Conservation (phyloP, 164 flowering plant species). For the Macadamia tetraphylla region DNA sequence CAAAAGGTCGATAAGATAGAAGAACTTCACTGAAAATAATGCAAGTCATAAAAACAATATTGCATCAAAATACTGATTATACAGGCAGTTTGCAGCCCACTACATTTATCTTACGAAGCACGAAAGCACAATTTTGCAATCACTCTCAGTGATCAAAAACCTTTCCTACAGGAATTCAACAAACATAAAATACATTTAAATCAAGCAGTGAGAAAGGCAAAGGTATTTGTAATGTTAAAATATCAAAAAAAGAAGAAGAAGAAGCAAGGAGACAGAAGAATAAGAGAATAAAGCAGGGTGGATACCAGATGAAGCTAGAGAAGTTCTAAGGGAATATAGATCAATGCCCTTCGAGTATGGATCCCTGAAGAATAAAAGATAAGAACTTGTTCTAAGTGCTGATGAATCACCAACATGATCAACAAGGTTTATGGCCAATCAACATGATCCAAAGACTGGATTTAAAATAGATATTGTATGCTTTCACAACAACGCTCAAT, state of each 20-base stretch:
- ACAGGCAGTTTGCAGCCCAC: too few species aligned
- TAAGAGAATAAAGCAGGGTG: neutral
- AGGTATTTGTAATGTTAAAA: neutral
- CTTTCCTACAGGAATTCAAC: neutral
- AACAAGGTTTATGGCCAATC: neutral
- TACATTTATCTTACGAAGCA: too few species aligned
- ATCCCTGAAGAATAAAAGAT: constrained; percentile 48
- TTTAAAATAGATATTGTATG: neutral
- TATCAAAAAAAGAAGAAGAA: too few species aligned
- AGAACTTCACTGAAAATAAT: too few species aligned
- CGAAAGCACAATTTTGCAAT: too few species aligned
- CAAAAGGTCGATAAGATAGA: too few species aligned
- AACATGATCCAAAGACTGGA: neutral
- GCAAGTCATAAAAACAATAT: too few species aligned
- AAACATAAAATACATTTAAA: neutral
- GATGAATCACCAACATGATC: neutral
- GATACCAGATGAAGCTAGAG: constrained; percentile 59
- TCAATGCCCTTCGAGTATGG: constrained; percentile 66
- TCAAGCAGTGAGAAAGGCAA: neutral
- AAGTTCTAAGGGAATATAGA: constrained; percentile 40
- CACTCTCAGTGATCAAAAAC: too few species aligned
- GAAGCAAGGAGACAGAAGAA: too few species aligned
- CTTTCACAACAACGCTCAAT: neutral
- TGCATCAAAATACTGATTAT: too few species aligned
- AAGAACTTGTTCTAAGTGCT: neutral